These are phyloP conservation scores for Thielaviopsis musarum DNA, from an alignment of 2,329 filamentous ascomycete genomes.

Conservation along the genomic window DNA sequence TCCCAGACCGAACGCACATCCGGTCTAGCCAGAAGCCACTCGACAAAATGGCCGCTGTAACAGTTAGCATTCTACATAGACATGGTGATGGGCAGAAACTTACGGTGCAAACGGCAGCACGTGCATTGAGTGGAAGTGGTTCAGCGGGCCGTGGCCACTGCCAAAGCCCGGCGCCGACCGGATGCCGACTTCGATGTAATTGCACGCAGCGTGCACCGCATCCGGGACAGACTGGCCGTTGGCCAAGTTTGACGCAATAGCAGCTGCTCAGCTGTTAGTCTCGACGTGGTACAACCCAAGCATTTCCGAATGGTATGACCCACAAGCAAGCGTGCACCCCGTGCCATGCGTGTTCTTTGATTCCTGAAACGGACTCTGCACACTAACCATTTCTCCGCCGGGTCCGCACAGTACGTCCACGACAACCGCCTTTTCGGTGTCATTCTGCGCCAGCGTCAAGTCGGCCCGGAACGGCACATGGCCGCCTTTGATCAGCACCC, in stretches of 20 bases:
- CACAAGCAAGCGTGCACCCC: conserved; percentile 81
- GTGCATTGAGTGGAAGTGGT: conserved; percentile 61
- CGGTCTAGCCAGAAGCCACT: conserved; percentile 60
- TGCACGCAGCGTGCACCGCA: conserved; percentile 50
- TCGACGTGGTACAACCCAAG: too few species aligned
- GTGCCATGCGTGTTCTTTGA: conserved; percentile 85
- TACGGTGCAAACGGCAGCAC: conserved; percentile 51
- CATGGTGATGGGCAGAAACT: conserved; percentile 14
- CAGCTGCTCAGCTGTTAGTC: conserved; percentile 28
- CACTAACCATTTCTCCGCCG: conserved; percentile 34
- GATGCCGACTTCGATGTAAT: conserved; percentile 58
- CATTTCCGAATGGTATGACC: conserved; percentile 23
- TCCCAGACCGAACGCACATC: conserved; percentile 64
- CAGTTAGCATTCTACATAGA: not conserved
- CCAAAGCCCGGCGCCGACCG: conserved; percentile 45
- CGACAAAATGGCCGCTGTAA: conserved; percentile 55
- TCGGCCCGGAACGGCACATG: conserved; percentile 63
- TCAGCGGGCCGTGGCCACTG: conserved; percentile 53
- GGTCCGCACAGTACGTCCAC: conserved; percentile 60
- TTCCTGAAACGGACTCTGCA: conserved; percentile 54
- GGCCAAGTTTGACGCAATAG: conserved; percentile 58
- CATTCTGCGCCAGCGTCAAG: conserved; percentile 37
- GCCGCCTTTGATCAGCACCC: conserved; percentile 79
- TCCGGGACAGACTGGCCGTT: conserved; percentile 36
- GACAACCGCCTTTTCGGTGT: conserved; percentile 47